Base-by-base conservation (phyloP, 2,329 filamentous ascomycete species). In the Camillea tinctor region DNA sequence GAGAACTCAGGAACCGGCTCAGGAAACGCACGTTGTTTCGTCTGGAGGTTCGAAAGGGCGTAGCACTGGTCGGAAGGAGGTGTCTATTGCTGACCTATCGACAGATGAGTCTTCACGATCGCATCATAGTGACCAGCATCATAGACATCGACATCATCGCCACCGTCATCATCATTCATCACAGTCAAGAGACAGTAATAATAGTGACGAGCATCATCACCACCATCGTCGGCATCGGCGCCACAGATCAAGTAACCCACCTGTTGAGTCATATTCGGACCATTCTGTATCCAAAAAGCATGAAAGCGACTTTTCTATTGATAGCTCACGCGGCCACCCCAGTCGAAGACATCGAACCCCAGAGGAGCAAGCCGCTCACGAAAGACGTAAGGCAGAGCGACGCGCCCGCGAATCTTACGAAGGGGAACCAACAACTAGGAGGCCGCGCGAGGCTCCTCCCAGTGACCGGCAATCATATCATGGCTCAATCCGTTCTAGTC, bases 41-140 rank as follows among this genome's bases (percentile, higher is more conserved):
- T 61, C 63, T 50, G 64, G 56, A 57, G 63, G 65, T 59, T 64
- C 64, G 66, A 66, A 63, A 58, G 64, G 67, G 64, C 66, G 69
- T 64, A 69, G 68, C 65, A 69, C 71, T 73, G 72, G 76, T 66
- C 70, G 69, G 67, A 67, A 72, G 66, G 73, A 77, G 64, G 70
- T 73, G 66, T 76, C 77, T 74, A 77, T 80, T 80, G 77, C 83
- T 85, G 80, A 85, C 82, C 77, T 80, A 71, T 81, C 77, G 74
- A 76, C 77, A 85, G 82, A 83, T 75, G 80, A 81, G 50, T 24
- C 50, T 73, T 73, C 59, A 70, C 73, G 52, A 73, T 74, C 64
- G 65, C 69, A 60, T 64, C 69, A 40, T 62, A 66, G 9, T 67
- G 70, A 64, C 64, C 68, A 56, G 19, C 64, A 55, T 59, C 76